phyloP scores from a whole-genome alignment of 176 grass and related monocot species.

The Aegilops longissima region DNA sequence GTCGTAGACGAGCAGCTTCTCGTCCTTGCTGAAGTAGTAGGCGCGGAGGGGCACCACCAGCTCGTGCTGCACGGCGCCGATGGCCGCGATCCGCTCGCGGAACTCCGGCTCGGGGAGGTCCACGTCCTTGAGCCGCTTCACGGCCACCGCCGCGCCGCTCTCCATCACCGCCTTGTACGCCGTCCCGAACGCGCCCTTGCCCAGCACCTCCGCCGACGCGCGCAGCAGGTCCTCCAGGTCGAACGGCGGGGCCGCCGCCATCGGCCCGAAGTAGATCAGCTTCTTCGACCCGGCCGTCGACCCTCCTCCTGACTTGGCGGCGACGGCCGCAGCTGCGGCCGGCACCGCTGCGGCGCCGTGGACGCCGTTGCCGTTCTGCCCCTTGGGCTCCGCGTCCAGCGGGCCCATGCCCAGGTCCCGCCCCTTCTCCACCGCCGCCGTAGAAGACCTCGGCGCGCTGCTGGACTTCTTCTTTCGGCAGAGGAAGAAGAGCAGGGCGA shows the following conservation, averaged over 20 bases:
- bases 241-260: constrained; percentile 57
- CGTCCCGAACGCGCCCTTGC: constrained; percentile 97
- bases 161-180: constrained; percentile 99
- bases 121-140: constrained; percentile 98
- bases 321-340: background rate
- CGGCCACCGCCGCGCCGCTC: constrained; percentile 72
- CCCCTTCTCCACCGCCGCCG: constrained; percentile 41
- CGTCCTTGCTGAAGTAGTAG: constrained; percentile 95
- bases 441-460: constrained; percentile 21
- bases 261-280: constrained; percentile 76
- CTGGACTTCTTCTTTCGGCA: constrained; percentile 56
- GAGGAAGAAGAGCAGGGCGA: constrained; percentile 64
- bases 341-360: constrained; percentile 16
- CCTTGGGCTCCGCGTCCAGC: constrained; percentile 41
- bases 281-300: constrained; percentile 46
- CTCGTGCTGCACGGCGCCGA: constrained; percentile 80
- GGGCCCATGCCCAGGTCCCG: constrained; percentile 45
- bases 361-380: constrained; percentile 36
- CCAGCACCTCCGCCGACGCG: constrained; percentile 95
- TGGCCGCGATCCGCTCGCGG: constrained; percentile 79
- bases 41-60: constrained; percentile 88
- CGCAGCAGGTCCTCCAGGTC: constrained; percentile 97
- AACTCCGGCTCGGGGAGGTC: constrained; percentile 82
- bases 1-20: constrained; percentile 98
- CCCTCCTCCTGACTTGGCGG: constrained; percentile 35